Conservation (phyloP, 2,329 filamentous ascomycete species). For the Xenoacremonium recifei region DNA sequence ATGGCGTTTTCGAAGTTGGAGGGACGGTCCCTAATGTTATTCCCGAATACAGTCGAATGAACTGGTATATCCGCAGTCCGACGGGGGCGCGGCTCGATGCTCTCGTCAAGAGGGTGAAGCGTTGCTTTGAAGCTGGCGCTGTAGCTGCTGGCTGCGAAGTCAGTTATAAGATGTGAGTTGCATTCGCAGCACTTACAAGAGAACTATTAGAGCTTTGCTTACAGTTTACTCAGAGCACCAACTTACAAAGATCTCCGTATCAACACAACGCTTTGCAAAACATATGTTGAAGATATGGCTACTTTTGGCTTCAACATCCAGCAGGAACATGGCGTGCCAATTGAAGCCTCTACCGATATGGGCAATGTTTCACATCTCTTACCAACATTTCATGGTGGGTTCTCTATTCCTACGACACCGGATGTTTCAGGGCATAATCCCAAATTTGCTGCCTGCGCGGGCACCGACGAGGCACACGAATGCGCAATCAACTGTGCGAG, state of each 20-base stretch:
- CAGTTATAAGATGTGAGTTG: too few species aligned
- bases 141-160: constrained; percentile 35
- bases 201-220: background rate
- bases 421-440: constrained; percentile 39
- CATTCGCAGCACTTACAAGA: background rate
- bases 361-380: constrained; percentile 48
- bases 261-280: constrained; percentile 43
- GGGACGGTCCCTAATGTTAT: constrained; percentile 39
- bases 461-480: constrained; percentile 36
- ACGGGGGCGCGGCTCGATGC: constrained; percentile 28
- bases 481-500: constrained; percentile 44
- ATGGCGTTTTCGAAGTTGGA: constrained; percentile 35
- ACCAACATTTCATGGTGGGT: constrained; percentile 48
- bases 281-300: constrained; percentile 44
- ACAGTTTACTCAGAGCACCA: constrained; percentile 22
- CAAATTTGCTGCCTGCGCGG: constrained; percentile 44
- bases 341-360: constrained; percentile 47
- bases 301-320: constrained; percentile 35
- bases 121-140: constrained; percentile 36
- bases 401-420: constrained; percentile 38
- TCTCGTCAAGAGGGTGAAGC: constrained; percentile 30
- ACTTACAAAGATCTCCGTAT: constrained; percentile 45
- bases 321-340: constrained; percentile 32
- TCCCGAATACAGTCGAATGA: constrained; percentile 36
- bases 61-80: constrained; percentile 37